Conservation (phyloP, 176 grass and related monocot species). For the Oryza australiensis region DNA sequence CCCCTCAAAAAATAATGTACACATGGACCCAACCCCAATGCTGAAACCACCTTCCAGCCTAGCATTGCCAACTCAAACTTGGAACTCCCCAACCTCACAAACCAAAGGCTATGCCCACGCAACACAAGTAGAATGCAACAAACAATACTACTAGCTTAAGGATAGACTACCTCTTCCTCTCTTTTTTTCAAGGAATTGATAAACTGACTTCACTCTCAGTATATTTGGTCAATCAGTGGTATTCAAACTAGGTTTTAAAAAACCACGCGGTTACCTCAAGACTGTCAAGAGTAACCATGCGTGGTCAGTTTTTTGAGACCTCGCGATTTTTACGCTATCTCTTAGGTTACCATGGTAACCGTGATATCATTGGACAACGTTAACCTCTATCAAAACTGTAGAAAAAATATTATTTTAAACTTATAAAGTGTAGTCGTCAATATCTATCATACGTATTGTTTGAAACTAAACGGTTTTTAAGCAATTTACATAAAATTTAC, state of each 20-base stretch:
- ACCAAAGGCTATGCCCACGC: constrained; percentile 1
- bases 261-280: too few species aligned
- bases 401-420: neutral
- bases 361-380: too few species aligned
- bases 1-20: constrained; percentile 17
- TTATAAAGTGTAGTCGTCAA: neutral
- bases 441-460: neutral
- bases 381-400: too few species aligned
- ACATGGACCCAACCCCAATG: constrained; percentile 20
- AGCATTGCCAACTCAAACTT: constrained; percentile 28
- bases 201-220: neutral
- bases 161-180: neutral
- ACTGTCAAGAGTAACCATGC: too few species aligned
- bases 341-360: too few species aligned
- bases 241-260: too few species aligned
- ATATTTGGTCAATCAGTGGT: neutral
- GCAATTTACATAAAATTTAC: too few species aligned
- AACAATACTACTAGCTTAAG: neutral
- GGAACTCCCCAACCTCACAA: neutral
- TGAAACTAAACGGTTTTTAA: neutral
- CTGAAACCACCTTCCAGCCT: constrained; percentile 47
- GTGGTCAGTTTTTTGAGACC: too few species aligned
- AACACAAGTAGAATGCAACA: neutral
- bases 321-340: too few species aligned
- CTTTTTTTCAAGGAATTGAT: neutral